A percentile compares a stretch with the other conserved stretches of the same genome.
phyloP scores from a whole-genome alignment of 192 early-diverging fungal genomes.

The Cetraspora pellucida region DNA sequence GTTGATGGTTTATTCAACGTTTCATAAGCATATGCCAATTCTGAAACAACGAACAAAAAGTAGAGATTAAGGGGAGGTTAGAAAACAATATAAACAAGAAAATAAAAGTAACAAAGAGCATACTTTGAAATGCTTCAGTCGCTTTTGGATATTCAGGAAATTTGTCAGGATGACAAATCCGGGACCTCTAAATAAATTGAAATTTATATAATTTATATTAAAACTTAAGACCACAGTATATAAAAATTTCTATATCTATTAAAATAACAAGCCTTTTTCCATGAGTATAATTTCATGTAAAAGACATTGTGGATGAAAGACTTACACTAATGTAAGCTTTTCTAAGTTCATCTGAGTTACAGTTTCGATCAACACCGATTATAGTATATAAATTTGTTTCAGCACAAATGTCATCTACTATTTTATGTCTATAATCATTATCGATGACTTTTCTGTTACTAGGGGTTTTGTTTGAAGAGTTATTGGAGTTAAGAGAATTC shows the following conservation, averaged over 20 bases:
- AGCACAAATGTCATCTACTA: conserved; percentile 54
- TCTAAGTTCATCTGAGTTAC: conserved; percentile 52
- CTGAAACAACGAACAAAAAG: conserved; percentile 33
- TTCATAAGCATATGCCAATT: conserved; percentile 57
- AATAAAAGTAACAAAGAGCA: conserved; percentile 15
- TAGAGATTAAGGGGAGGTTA: not conserved
- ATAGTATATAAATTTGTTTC: conserved; percentile 55
- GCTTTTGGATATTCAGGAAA: conserved; percentile 60
- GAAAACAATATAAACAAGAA: conserved; percentile 20
- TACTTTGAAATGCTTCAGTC: conserved; percentile 61
- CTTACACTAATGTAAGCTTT: conserved; percentile 50
- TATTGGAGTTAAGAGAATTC: not conserved
- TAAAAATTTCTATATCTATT: not conserved
- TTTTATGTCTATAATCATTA: conserved; percentile 35
- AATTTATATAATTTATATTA: conserved; percentile 4
- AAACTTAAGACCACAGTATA: not conserved
- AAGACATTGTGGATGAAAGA: not conserved
- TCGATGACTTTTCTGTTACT: not conserved
- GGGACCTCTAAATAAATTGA: conserved; percentile 41
- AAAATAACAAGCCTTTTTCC: not conserved
- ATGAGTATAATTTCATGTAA: not conserved
- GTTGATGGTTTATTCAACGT: conserved; percentile 56
- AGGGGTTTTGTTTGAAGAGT: not conserved
- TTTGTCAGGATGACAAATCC: conserved; percentile 63
- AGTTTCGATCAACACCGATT: conserved; percentile 46